Evolutionary conservation across 352 stramenopile genomes (phyloP).

Genomic region (Phytophthora brassicae): DNA sequence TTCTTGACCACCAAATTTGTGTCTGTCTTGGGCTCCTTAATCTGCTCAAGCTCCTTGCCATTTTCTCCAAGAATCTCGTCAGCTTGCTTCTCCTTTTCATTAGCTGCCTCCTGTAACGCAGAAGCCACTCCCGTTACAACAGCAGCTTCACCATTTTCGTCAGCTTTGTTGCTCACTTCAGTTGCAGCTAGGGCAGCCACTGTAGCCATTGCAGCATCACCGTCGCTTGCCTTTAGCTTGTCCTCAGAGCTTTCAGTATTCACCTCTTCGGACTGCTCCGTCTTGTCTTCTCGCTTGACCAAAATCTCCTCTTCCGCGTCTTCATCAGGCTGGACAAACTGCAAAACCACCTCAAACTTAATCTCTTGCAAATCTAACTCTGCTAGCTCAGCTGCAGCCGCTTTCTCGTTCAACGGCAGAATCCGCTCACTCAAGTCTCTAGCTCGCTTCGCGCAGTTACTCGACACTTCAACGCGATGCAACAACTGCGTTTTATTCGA

Average conservation of each 20-base stretch:
- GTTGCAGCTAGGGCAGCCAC: not conserved
- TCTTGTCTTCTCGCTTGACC: slow-evolving; percentile 14
- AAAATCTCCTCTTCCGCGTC: slow-evolving; percentile 26
- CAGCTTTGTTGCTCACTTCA: not conserved
- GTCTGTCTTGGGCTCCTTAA: slow-evolving; percentile 21
- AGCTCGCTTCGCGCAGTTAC: slow-evolving; percentile 64
- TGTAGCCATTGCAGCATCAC: slow-evolving; percentile 19
- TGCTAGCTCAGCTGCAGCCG: slow-evolving; percentile 52
- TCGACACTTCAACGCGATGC: slow-evolving; percentile 72
- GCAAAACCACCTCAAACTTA: slow-evolving; percentile 65
- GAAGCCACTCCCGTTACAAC: not conserved
- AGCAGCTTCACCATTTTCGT: slow-evolving; percentile 28
- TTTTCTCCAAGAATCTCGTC: slow-evolving; percentile 4
- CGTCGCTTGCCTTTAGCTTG: slow-evolving; percentile 17
- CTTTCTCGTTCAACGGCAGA: slow-evolving; percentile 62
- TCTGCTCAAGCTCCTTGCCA: slow-evolving; percentile 33
- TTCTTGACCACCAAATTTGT: slow-evolving; percentile 25
- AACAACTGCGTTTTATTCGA: slow-evolving; percentile 74
- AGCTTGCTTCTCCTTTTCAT: slow-evolving; percentile 25
- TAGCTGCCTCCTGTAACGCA: not conserved
- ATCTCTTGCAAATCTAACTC: slow-evolving; percentile 83
- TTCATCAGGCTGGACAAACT: slow-evolving; percentile 51
- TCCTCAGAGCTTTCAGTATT: slow-evolving; percentile 16
- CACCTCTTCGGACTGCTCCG: slow-evolving; percentile 11
- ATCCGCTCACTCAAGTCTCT: slow-evolving; percentile 68